These are phyloP conservation scores for Oryza punctata DNA, from an alignment of 176 grass and related monocot species.

Conservation along the genomic window DNA sequence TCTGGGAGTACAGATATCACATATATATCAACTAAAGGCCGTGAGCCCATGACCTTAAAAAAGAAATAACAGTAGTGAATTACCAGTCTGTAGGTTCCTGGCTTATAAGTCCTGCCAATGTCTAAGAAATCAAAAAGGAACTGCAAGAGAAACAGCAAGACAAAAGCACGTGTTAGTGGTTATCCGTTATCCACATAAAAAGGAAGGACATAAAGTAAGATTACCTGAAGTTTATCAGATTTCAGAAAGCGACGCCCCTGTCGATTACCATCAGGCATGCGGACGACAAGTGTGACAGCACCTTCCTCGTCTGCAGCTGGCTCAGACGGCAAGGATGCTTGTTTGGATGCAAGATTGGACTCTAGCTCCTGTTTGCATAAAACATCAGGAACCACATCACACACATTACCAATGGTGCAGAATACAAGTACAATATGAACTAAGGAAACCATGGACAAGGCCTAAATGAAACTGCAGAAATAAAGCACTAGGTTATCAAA, in stretches of 20 bases:
- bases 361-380: conserved; percentile 70
- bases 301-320: conserved; percentile 66
- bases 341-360: conserved; percentile 71
- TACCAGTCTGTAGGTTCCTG: conserved; percentile 96
- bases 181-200: background rate
- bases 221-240: conserved; percentile 90
- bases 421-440: conserved; percentile 17
- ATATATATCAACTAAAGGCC: background rate
- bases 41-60: background rate
- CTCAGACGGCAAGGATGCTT: conserved; percentile 73
- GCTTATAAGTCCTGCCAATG: conserved; percentile 68
- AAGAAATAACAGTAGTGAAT: conserved; percentile 20
- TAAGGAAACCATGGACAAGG: conserved; percentile 9
- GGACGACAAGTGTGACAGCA: conserved; percentile 86
- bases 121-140: conserved; percentile 94
- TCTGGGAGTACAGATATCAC: background rate
- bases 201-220: background rate
- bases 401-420: background rate
- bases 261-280: conserved; percentile 90
- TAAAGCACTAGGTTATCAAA: conserved; percentile 17
- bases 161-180: conserved; percentile 27
- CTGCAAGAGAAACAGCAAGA: conserved; percentile 56
- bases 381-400: conserved; percentile 20
- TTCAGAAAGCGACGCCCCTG: conserved; percentile 81
- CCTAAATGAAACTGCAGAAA: background rate